A percentile compares a stretch with the other conserved stretches of the same genome.
Conservation (phyloP, 2,329 filamentous ascomycete species). For the Fusarium concolor region DNA sequence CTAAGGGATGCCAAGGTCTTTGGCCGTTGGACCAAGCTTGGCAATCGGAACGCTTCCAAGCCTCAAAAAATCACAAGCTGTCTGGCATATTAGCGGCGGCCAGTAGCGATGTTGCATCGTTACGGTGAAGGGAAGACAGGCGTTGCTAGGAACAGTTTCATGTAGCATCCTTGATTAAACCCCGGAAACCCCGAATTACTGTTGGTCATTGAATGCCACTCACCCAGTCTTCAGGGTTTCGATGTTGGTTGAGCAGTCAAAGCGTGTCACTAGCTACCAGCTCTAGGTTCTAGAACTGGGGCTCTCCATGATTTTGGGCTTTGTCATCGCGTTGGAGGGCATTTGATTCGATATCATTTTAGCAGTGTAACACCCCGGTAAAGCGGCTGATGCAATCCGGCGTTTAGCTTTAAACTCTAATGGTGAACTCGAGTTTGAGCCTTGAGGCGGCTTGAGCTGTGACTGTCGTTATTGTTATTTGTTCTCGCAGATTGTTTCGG, state of each 20-base stretch:
- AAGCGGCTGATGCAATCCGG: not conserved
- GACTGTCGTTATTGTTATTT: not conserved
- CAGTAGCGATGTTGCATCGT: too few relatives aligned
- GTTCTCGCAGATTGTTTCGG: constrained; percentile 5
- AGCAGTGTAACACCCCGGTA: not conserved
- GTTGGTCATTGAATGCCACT: not conserved
- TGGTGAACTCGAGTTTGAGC: not conserved
- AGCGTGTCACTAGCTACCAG: not conserved
- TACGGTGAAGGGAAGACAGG: not conserved
- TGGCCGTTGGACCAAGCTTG: not conserved
- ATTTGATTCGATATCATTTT: not conserved
- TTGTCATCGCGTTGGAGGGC: not conserved
- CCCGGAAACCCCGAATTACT: not conserved
- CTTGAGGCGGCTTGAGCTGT: not conserved
- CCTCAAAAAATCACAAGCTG: not conserved
- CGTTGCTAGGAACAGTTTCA: not conserved
- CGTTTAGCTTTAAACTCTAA: constrained; percentile 20
- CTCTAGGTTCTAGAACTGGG: not conserved
- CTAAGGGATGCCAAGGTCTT: too few relatives aligned
- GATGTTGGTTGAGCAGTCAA: not conserved
- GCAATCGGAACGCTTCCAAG: not conserved
- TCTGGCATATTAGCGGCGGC: not conserved
- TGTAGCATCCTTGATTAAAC: not conserved
- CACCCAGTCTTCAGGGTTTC: not conserved
- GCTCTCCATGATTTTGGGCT: not conserved